Percentiles rank a stretch among this genome's conserved stretches.
Evolutionary conservation across 2,329 filamentous ascomycete genomes (phyloP).

Genomic region (Paraconiothyrium sp.): DNA sequence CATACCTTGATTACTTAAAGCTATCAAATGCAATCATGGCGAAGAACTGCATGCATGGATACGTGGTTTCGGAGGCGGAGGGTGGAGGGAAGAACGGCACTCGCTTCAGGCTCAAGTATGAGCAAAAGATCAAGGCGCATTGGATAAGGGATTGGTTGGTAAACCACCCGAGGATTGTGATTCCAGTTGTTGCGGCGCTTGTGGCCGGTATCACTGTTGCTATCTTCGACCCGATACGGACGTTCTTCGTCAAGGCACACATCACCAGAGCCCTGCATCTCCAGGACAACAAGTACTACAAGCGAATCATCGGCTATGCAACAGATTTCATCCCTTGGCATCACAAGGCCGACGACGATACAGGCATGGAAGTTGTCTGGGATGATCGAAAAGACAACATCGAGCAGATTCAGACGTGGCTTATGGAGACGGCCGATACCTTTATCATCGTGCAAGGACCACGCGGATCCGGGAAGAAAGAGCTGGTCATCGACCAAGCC

Average conservation of each 20-base stretch:
- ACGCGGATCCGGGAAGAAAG: conserved; percentile 87
- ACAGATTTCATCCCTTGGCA: conserved; percentile 71
- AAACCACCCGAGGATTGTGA: conserved; percentile 85
- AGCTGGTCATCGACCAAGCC: conserved; percentile 86
- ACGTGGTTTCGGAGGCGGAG: conserved; percentile 70
- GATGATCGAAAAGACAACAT: conserved; percentile 85
- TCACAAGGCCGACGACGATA: conserved; percentile 67
- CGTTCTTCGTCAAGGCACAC: conserved; percentile 90
- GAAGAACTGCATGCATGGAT: conserved; percentile 91
- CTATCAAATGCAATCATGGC: conserved; percentile 85
- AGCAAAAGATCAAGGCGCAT: conserved; percentile 77
- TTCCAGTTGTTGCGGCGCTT: conserved; percentile 82
- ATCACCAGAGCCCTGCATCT: conserved; percentile 81
- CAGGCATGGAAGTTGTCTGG: conserved; percentile 83
- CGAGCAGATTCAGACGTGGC: conserved; percentile 81
- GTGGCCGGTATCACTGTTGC: conserved; percentile 84
- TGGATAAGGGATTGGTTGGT: conserved; percentile 89
- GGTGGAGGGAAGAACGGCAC: conserved; percentile 82
- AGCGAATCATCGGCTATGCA: conserved; percentile 82
- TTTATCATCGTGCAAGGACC: conserved; percentile 95
- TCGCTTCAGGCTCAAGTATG: conserved; percentile 81
- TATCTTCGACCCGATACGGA: conserved; percentile 92
- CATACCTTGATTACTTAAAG: conserved; percentile 78
- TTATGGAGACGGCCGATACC: conserved; percentile 87
- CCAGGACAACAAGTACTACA: conserved; percentile 76